Conservation (phyloP, 305 asterid genomes). For the Ruellia speciosa region DNA sequence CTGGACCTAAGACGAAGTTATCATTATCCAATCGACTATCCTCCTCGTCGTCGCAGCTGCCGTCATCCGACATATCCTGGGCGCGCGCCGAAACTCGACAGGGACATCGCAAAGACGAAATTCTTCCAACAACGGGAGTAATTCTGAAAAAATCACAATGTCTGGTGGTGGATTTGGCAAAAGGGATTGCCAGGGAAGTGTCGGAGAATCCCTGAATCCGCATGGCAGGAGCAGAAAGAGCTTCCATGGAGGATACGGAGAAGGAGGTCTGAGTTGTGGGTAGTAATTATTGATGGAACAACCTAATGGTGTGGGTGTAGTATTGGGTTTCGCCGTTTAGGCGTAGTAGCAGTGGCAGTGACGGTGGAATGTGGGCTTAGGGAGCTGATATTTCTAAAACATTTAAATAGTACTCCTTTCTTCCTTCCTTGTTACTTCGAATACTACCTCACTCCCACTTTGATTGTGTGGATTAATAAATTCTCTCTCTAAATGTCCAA, state of each 20-base stretch:
- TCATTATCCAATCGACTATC: constrained; percentile 25
- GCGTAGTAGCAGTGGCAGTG: too few species aligned
- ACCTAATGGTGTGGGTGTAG: too few species aligned
- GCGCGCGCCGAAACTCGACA: constrained; percentile 33
- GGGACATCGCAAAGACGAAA: constrained; percentile 25
- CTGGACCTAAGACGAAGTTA: constrained; percentile 29
- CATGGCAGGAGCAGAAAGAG: constrained; percentile 36
- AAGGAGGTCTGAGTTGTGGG: neutral
- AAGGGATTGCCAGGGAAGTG: constrained; percentile 15
- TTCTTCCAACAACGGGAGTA: constrained; percentile 18
- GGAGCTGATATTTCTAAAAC: too few species aligned
- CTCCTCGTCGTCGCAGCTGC: constrained; percentile 27
- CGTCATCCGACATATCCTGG: constrained; percentile 33
- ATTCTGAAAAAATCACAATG: constrained; percentile 22
- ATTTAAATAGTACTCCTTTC: too few species aligned
- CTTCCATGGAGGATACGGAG: constrained; percentile 45
- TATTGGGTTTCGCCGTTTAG: too few species aligned
- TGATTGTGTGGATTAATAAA: too few species aligned
- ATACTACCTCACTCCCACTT: too few species aligned
- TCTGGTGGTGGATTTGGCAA: constrained; percentile 13
- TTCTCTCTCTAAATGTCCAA: too few species aligned
- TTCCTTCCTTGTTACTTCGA: too few species aligned
- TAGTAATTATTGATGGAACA: too few species aligned
- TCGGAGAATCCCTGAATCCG: constrained; percentile 35
- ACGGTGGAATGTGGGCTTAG: too few species aligned